phyloP scores from a whole-genome alignment of 2,329 filamentous ascomycete genomes.

The Trichoderma koningii region DNA sequence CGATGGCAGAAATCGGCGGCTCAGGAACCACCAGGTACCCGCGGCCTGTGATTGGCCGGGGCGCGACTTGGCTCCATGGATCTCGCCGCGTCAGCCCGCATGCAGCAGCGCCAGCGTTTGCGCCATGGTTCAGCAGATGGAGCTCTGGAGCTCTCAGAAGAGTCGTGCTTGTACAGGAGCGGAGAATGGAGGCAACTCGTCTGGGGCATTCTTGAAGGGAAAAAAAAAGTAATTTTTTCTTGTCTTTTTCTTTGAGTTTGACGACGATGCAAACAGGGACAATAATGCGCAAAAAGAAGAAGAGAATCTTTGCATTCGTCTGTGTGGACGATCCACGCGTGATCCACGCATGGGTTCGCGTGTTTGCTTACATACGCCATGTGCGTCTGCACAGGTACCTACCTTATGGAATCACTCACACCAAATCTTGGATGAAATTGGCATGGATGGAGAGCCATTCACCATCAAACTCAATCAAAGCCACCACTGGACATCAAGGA shows the following conservation, averaged over 20 bases:
- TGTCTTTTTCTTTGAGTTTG: no score
- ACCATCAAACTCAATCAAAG: no score
- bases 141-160: not conserved
- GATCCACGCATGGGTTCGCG: constrained; percentile 17
- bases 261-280: not conserved
- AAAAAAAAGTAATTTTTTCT: no score
- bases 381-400: not conserved
- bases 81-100: constrained; percentile 27
- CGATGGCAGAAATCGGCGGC: not conserved
- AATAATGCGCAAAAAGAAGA: not conserved
- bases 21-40: constrained; percentile 29
- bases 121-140: not conserved
- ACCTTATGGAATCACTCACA: not conserved
- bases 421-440: not conserved
- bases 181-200: not conserved
- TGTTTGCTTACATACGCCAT: not conserved
- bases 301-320: not conserved
- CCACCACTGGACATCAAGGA: no score
- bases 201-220: no score
- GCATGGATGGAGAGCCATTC: no score
- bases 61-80: not conserved
- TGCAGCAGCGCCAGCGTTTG: not conserved
- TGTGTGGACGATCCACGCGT: constrained; percentile 8
- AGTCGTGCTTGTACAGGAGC: not conserved
- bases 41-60: constrained; percentile 24